These are phyloP conservation scores for Amaranthus palmeri DNA, from an alignment of 148 eudicot genomes.

Conservation along the genomic window DNA sequence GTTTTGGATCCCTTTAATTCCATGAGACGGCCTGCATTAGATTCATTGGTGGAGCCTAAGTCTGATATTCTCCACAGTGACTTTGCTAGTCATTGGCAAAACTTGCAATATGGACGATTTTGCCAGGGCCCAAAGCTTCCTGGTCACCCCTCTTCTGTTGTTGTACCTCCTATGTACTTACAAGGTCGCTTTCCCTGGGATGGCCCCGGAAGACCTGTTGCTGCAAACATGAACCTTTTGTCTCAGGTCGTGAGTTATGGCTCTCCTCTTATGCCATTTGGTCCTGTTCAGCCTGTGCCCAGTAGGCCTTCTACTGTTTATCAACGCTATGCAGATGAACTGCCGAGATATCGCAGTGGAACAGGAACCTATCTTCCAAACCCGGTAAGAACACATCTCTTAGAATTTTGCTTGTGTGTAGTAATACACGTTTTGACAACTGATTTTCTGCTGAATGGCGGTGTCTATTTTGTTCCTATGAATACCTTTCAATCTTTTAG, in stretches of 20 bases:
- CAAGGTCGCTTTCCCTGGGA: constrained; percentile 76
- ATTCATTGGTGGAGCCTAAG: constrained; percentile 35
- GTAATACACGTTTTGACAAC: constrained; percentile 6
- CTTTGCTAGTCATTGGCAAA: constrained; percentile 81
- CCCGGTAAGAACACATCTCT: constrained; percentile 48
- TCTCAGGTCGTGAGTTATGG: constrained; percentile 61
- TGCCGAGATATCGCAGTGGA: constrained; percentile 72
- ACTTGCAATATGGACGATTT: constrained; percentile 69
- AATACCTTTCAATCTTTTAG: too few species aligned
- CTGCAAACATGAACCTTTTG: constrained; percentile 47
- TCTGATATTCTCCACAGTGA: constrained; percentile 76
- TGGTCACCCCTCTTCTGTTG: constrained; percentile 48
- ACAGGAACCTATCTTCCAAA: constrained; percentile 90
- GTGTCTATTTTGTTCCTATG: too few species aligned
- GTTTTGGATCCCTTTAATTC: constrained; percentile 26
- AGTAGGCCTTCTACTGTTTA: constrained; percentile 51
- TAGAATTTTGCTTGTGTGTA: neutral
- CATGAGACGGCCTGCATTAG: constrained; percentile 29
- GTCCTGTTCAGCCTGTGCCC: constrained; percentile 51
- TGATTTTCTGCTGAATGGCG: neutral
- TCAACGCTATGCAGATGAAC: constrained; percentile 57
- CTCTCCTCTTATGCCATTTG: constrained; percentile 57
- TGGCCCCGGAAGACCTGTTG: constrained; percentile 67
- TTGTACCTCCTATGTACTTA: constrained; percentile 63
- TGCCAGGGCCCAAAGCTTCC: constrained; percentile 55